Base-by-base conservation (phyloP, 1,284 basidiomycete genomes). In the Rhizopogon parksii region DNA sequence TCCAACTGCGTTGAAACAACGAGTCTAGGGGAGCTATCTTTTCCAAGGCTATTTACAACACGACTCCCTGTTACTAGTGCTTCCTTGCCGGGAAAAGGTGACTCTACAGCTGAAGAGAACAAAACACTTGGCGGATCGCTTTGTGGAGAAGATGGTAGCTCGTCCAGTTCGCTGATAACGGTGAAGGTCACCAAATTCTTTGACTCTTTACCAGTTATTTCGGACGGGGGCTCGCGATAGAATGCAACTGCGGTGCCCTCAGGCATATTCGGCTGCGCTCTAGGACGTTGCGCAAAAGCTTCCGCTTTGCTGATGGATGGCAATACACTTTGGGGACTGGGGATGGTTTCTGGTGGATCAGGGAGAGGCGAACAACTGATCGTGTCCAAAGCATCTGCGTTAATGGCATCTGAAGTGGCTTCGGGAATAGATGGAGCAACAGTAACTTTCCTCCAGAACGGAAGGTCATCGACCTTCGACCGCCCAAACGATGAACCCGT, bases 101-200 rank as follows among this genome's bases (percentile, higher is more conserved):
- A 32, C 15, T 59, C 50, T 6, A 40, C 19, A 45, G 52, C 54
- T 48, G 59, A 65, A 12, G 60, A 64, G 32, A 63, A 64, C 36
- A 65, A 42, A 4, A 65, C 57, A 32, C 65, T 62, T 40, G 56
- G 64, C 17, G 55, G 48, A 50, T 59, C 55, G 17, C 21, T 46
- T 15, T 48, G 49, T 12, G 57, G 53, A 40, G 38, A 37, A 19
- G 47, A 45, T 5, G 43, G 19, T 35, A 36, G 14, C 45, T 72
- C 76, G 52, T 88, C 85, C 51, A 91, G 61, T 64, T 91, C 88
- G 61, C 86, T 90, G 47, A 71, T 76, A 36, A 91, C 85, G 47
- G 82, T 86, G 67, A 91, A 91, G 55, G 78, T 80, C 51, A 85
- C 81, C 11, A 70, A 57, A 15, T 72, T 61, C 49, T 71, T 74